A percentile compares a stretch with the other conserved stretches of the same genome.
phyloP scores from a whole-genome alignment of 2,329 filamentous ascomycete genomes.

The Aspergillus luchuensis region DNA sequence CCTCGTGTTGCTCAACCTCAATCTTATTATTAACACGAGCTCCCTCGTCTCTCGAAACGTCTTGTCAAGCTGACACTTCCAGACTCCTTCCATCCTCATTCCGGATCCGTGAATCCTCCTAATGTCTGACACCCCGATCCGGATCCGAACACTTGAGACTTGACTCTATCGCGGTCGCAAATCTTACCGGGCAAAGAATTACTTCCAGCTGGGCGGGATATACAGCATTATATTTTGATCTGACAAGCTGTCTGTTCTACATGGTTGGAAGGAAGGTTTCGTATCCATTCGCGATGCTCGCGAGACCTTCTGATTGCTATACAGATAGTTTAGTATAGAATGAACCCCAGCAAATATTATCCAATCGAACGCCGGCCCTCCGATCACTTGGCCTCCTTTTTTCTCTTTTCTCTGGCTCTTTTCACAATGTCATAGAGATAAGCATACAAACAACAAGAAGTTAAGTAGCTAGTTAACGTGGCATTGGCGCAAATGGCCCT shows the following conservation, averaged over 20 bases:
- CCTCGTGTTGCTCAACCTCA: not conserved
- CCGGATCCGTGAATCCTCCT: not conserved
- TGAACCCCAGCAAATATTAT: not conserved
- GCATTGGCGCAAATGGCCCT: not conserved
- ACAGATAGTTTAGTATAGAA: not conserved
- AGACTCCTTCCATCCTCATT: not conserved
- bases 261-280: not conserved
- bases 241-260: not conserved
- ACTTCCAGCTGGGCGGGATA: too few species aligned
- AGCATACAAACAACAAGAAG: not conserved
- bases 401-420: not conserved
- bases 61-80: not conserved
- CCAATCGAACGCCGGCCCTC: slow-evolving; percentile 14
- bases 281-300: not conserved
- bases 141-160: not conserved
- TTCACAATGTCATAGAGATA: slow-evolving; percentile 8
- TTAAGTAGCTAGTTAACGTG: not conserved
- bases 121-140: not conserved
- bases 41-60: too few species aligned
- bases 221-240: too few species aligned
- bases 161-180: too few species aligned
- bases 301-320: not conserved
- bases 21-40: not conserved
- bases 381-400: not conserved
- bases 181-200: too few species aligned